Evolutionary conservation across 352 stramenopile genomes (phyloP), one percentile per base, ranked within the genome.

Genomic region (Halophytophthora polymorphica): DNA sequence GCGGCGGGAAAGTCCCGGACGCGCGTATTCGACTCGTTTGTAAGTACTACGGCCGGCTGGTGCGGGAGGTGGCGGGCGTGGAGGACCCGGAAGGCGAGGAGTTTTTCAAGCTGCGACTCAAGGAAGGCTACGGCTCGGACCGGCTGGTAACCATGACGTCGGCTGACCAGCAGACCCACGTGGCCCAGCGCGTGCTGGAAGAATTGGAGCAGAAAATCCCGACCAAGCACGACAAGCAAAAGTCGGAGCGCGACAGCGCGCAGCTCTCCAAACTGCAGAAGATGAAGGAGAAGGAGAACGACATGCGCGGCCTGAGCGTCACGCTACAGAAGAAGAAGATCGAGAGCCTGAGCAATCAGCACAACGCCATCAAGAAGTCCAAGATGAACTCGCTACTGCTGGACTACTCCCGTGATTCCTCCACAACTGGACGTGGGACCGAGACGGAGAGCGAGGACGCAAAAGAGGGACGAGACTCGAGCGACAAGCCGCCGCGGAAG

Each of bases 21-120:
- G 88, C 88, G 10, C 79, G 95, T 22, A 93, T 98, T 38, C 88
- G 87, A 2, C 70, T 98, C 28, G 84, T 97, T 12, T 96, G 88
- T 47, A 93, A 94, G 42, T 94, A 96, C 56, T 99, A 98, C 60
- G 88, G 79, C 0, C 71, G 80, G 15, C 83, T 98, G 23, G 74
- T 98, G 29, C 80, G 78, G 38, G 83, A 97, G 52, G 85, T 98
- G 18, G 86, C 94, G 6, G 95, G 94, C 1, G 74, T 98, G 29
- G 78, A 90, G 33, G 95, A 99, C 66, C 61, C 66, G 0, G 86
- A 97, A 35, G 94, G 94, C 17, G 83, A 83, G 46, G 64, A 85
- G 12, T 98, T 97, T 53, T 98, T 98, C 56, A 83, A 86, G 45
- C 49, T 87, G 22, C 82, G 84, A 12, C 66, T 95, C 18, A 85